These are phyloP conservation scores for Penstemon eatonii DNA, from an alignment of 257 asterid species.

Conservation along the genomic window DNA sequence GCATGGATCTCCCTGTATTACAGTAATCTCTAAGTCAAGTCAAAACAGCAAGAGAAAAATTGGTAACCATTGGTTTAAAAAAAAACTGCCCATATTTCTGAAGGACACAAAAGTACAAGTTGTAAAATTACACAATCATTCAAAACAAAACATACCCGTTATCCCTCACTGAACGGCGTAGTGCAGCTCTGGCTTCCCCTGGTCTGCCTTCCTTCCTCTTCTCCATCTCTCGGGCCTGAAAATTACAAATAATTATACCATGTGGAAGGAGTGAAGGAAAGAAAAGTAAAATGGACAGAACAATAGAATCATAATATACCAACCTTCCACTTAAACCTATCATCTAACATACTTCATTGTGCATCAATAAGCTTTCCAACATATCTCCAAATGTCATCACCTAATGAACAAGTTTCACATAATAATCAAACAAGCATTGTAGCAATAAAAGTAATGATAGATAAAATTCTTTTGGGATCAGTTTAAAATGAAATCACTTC, in stretches of 20 bases:
- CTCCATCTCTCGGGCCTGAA: conserved; percentile 98
- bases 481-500: background rate
- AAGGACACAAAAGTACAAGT: background rate
- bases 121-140: background rate
- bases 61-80: background rate
- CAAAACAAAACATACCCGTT: conserved; percentile 59
- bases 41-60: no score
- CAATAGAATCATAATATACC: conserved; percentile 16
- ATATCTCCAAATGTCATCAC: conserved; percentile 98
- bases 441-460: background rate
- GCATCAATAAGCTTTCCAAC: conserved; percentile 95
- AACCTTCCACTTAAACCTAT: conserved; percentile 98
- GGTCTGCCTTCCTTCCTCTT: conserved; percentile 94
- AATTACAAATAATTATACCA: conserved; percentile 16
- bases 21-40: no score
- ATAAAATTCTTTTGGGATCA: background rate
- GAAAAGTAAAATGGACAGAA: conserved; percentile 13
- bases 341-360: conserved; percentile 98
- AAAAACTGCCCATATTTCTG: background rate
- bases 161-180: conserved; percentile 96
- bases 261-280: conserved; percentile 6
- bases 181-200: conserved; percentile 92
- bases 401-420: conserved; percentile 37
- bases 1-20: no score
- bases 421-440: conserved; percentile 5